A percentile compares a stretch with the other conserved stretches of the same genome.
Conservation (phyloP, 805 yeast species). For the Wickerhamiella allomyrinae region DNA sequence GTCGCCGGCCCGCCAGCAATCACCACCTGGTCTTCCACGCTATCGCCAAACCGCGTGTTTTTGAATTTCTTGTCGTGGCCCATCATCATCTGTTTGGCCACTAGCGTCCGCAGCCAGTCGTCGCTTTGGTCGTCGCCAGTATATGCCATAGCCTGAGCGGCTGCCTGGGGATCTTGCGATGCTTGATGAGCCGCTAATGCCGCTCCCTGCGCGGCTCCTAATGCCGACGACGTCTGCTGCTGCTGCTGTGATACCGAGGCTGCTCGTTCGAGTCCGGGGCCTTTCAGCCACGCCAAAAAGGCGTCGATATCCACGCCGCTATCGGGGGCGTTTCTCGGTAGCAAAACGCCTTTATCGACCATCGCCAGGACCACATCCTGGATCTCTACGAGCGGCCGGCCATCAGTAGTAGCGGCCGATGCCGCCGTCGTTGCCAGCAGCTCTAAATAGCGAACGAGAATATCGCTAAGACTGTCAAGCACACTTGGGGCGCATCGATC, state of each 20-base stretch:
- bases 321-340: constrained; percentile 38
- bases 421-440: constrained; percentile 38
- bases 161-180: constrained; percentile 6
- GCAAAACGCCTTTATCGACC: constrained; percentile 44
- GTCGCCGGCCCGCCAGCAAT: constrained; percentile 17
- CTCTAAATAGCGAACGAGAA: constrained; percentile 49
- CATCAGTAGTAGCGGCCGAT: constrained; percentile 35
- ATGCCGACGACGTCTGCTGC: constrained; percentile 9
- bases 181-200: constrained; percentile 17
- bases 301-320: constrained; percentile 35
- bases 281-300: constrained; percentile 38
- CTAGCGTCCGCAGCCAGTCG: constrained; percentile 24
- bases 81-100: constrained; percentile 23
- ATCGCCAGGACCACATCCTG: constrained; percentile 66
- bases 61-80: constrained; percentile 24
- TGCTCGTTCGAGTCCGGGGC: constrained; percentile 13
- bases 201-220: constrained; percentile 17
- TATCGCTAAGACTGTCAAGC: constrained; percentile 63
- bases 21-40: constrained; percentile 1
- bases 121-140: constrained; percentile 2
- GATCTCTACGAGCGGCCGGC: constrained; percentile 34
- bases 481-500: constrained; percentile 61
- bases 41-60: constrained; percentile 20
- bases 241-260: constrained; percentile 12
- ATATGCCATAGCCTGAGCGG: constrained; percentile 5